phyloP scores from a whole-genome alignment of 805 yeast species.

The Sugiyamaella marilandica region DNA sequence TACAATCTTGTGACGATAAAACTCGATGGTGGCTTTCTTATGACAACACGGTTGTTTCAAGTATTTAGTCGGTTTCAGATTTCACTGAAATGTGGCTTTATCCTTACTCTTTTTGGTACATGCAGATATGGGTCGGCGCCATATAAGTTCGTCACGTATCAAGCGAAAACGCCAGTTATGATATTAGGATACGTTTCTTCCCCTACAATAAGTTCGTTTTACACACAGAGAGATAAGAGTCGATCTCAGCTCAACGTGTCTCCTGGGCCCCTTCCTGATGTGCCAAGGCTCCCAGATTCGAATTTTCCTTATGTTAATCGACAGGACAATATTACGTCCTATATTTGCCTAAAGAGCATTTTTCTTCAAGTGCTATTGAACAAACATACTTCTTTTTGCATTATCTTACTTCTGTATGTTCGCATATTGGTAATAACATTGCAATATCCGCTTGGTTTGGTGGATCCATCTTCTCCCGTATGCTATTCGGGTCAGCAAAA shows the following conservation, averaged over 20 bases:
- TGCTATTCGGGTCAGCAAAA: background rate
- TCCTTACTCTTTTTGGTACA: no score
- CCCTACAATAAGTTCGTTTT: conserved; percentile 18
- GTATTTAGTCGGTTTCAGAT: no score
- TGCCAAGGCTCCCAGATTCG: background rate
- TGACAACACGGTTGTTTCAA: no score
- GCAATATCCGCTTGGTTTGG: background rate
- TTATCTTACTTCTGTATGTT: conserved; percentile 13
- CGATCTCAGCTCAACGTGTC: background rate
- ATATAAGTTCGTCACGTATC: no score
- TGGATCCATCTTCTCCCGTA: background rate
- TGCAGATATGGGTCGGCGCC: no score
- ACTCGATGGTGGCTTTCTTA: no score
- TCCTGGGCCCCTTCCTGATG: background rate
- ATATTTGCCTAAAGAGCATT: conserved; percentile 19
- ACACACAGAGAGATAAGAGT: conserved; percentile 15
- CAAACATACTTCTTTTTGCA: conserved; percentile 16
- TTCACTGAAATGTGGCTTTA: no score
- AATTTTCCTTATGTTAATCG: conserved; percentile 11
- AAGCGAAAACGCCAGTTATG: no score
- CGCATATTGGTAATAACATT: conserved; percentile 8
- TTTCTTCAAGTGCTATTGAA: conserved; percentile 19
- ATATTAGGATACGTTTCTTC: conserved; percentile 2
- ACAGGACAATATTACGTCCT: conserved; percentile 16
- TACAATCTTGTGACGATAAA: no score